A percentile compares a stretch with the other conserved stretches of the same genome.
phyloP scores from a whole-genome alignment of 1,139 yeast genomes.

The Arxiozyma slooffiae region DNA sequence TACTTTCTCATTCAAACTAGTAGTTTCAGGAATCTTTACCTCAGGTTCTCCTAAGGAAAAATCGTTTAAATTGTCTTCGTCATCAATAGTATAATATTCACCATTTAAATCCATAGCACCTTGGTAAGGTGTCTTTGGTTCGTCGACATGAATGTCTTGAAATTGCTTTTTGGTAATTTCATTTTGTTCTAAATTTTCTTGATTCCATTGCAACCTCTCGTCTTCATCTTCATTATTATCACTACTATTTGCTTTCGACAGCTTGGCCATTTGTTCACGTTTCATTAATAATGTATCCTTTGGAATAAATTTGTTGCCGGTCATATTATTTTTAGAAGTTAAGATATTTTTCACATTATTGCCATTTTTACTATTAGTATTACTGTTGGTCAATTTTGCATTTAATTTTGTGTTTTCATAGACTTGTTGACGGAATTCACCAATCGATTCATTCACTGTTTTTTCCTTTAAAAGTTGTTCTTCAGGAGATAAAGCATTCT shows the following conservation, averaged over 20 bases:
- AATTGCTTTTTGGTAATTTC: conserved; percentile 38
- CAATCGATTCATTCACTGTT: conserved; percentile 26
- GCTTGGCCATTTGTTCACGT: conserved; percentile 9
- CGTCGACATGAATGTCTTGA: conserved; percentile 53
- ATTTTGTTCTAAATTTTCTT: conserved; percentile 50
- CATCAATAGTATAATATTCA: conserved; percentile 68
- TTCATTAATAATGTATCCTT: conserved; percentile 26
- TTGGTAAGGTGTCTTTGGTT: conserved; percentile 95
- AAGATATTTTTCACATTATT: neutral
- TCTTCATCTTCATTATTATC: conserved; percentile 10
- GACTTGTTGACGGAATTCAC: conserved; percentile 38
- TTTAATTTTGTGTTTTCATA: conserved; percentile 41
- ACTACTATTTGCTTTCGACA: conserved; percentile 1
- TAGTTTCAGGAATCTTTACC: conserved; percentile 13
- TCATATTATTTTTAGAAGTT: neutral
- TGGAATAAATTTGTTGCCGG: conserved; percentile 11
- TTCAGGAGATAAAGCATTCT: conserved; percentile 30
- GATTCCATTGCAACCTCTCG: conserved; percentile 61
- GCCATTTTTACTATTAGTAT: conserved; percentile 4
- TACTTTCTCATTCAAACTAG: conserved; percentile 5
- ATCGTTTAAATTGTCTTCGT: conserved; percentile 44
- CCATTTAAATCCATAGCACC: conserved; percentile 87
- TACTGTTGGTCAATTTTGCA: conserved; percentile 30
- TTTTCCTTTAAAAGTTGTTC: conserved; percentile 8
- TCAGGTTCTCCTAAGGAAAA: conserved; percentile 51